Evolutionary conservation across 768 basidiomycete species (phyloP), one percentile per base, ranked within the genome.

Genomic region (Epithele typhae): DNA sequence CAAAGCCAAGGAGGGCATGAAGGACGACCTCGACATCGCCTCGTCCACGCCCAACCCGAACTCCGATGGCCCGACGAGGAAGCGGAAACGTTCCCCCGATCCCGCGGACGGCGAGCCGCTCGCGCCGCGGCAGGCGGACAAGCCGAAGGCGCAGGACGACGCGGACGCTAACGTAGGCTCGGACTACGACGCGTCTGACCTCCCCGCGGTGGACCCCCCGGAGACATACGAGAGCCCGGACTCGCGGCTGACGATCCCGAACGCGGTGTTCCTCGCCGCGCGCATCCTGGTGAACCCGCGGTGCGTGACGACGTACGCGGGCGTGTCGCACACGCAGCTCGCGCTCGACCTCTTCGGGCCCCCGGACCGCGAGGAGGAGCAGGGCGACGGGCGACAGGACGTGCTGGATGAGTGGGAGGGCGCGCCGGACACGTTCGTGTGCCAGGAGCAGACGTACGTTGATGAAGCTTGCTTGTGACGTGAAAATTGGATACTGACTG

Each of bases 281-380:
- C 75, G 93, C 44, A 96, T 99, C 57, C 65, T 99, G 54, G 85
- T 99, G 46, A 98, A 98, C 60, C 95, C 95, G 4, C 81, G 94
- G 14, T 98, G 94, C 64, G 89, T 95, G 43, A 98, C 95, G 27
- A 98, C 95, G 18, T 99, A 99, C 62, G 95, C 95, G 0, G 96
- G 95, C 3, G 95, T 98, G 4, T 90, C 85, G 53, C 95, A 99
- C 66, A 92, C 94, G 18, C 90, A 92, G 65, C 77, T 99, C 27
- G 94, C 95, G n/a, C 66, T 90, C 37, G 94, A 97, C 65, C 67
- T 99, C 56, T 98, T 97, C 58, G 95, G 94, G 0, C 68, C 72
- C 9, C 62, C 62, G 15, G 60, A 63, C 38, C 41, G 60, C 0
- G 60, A 60, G 43, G 59, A 89, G 39, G 64, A 69, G 35, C 61